Percentiles rank a stretch among this genome's conserved stretches.
phyloP scores from a whole-genome alignment of 1,284 basidiomycete species.

The Cryptococcus sp. region DNA sequence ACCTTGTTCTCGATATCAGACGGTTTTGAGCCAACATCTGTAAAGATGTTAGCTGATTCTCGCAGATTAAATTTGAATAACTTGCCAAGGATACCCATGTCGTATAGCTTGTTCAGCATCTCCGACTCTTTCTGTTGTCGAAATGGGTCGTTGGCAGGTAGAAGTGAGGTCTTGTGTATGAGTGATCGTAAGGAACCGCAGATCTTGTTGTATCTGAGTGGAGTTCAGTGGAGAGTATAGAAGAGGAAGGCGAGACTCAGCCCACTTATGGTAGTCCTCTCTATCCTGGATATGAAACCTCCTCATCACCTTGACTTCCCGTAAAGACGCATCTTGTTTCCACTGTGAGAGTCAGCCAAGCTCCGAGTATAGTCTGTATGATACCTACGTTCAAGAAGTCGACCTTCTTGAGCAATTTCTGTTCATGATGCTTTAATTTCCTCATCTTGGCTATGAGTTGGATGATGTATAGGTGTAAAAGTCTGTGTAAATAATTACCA shows the following conservation, averaged over 20 bases:
- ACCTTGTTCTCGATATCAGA: conserved; percentile 92
- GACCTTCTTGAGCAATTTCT: conserved; percentile 90
- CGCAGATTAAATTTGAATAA: neutral
- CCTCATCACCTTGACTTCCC: conserved; percentile 93
- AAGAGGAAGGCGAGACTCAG: too few relatives aligned
- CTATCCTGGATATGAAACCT: conserved; percentile 91
- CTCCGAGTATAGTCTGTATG: neutral
- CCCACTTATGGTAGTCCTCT: conserved; percentile 97
- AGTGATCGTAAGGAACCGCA: conserved; percentile 81
- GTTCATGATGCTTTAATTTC: conserved; percentile 89
- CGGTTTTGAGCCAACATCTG: conserved; percentile 61
- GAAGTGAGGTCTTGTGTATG: conserved; percentile 79
- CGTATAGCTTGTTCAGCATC: conserved; percentile 91
- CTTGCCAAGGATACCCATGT: conserved; percentile 79
- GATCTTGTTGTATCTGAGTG: conserved; percentile 93
- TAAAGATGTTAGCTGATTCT: neutral
- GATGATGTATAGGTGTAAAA: too few relatives aligned
- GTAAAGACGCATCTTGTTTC: conserved; percentile 89
- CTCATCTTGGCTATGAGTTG: conserved; percentile 53
- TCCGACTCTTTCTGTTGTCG: conserved; percentile 77
- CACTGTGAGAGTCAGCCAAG: conserved; percentile 57
- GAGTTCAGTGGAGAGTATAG: neutral
- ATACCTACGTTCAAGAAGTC: conserved; percentile 77
- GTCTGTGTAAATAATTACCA: too few relatives aligned
- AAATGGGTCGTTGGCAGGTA: conserved; percentile 87